Percentiles rank a stretch among this genome's conserved stretches.
Evolutionary conservation across 768 basidiomycete species (phyloP).

Genomic region (Russula sp.): DNA sequence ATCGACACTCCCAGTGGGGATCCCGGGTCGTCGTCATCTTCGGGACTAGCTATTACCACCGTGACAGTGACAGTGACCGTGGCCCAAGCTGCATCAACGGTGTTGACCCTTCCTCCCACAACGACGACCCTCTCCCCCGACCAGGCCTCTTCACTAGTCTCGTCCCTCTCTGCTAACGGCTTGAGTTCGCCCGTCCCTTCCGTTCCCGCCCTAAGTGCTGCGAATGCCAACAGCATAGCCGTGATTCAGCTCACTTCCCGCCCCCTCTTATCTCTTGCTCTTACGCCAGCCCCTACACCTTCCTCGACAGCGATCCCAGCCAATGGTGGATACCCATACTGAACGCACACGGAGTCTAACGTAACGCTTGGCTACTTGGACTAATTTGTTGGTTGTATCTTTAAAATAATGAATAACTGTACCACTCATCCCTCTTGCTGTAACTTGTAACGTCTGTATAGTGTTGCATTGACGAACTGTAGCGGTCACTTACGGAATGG

Average conservation of each 20-base stretch:
- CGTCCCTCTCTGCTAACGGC: background rate
- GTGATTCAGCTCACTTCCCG: conserved; percentile 8
- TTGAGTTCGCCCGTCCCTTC: conserved; percentile 36
- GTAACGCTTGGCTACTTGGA: background rate
- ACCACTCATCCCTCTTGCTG: background rate
- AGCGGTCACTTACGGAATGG: background rate
- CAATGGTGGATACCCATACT: background rate
- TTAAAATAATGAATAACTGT: background rate
- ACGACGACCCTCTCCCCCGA: conserved; percentile 42
- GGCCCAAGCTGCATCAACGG: background rate
- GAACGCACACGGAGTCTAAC: background rate
- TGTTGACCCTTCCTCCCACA: conserved; percentile 30
- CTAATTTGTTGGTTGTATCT: background rate
- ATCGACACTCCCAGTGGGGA: background rate
- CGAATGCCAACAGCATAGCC: background rate
- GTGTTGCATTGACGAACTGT: background rate
- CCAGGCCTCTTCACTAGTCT: conserved; percentile 32
- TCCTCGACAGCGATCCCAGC: background rate
- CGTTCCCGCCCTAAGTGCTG: conserved; percentile 23
- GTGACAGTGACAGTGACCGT: conserved; percentile 27
- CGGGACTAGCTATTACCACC: conserved; percentile 30
- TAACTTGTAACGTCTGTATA: background rate
- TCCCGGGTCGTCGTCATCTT: conserved; percentile 18
- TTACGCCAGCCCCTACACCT: background rate
- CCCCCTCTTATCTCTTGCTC: background rate